Percentiles rank a stretch among this genome's conserved stretches.
Conservation (phyloP, 2,329 filamentous ascomycete genomes). For the Penicillium sp. region DNA sequence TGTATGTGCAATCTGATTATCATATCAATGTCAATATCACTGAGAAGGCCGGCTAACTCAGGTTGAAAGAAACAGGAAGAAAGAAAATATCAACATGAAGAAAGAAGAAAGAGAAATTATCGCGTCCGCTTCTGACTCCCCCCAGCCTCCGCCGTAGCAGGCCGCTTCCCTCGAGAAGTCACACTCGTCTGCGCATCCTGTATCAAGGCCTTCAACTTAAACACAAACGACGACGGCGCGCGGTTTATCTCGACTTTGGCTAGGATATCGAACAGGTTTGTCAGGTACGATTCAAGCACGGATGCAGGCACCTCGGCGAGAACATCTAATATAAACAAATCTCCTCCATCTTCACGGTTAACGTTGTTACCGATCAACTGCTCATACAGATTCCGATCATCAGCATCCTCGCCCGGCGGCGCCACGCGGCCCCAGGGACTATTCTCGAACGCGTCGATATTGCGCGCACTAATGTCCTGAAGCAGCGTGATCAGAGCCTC, state of each 20-base stretch:
- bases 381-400: constrained; percentile 41
- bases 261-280: constrained; percentile 29
- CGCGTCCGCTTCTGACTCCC: constrained; percentile 15
- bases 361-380: constrained; percentile 31
- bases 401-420: constrained; percentile 34
- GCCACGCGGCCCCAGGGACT: constrained; percentile 31
- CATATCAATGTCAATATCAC: background rate
- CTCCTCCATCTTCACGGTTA: background rate
- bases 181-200: constrained; percentile 24
- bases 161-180: constrained; percentile 11
- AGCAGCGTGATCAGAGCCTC: constrained; percentile 37
- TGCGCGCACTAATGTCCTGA: constrained; percentile 33
- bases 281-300: constrained; percentile 27
- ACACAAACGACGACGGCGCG: constrained; percentile 32
- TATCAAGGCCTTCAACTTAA: constrained; percentile 30
- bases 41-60: constrained; percentile 7
- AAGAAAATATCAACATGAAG: background rate
- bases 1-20: background rate
- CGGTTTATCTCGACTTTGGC: constrained; percentile 44
- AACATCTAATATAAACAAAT: constrained; percentile 36
- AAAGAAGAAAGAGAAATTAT: background rate
- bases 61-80: background rate
- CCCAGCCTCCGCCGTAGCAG: constrained; percentile 14
- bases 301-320: constrained; percentile 31
- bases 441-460: constrained; percentile 37